Evolutionary conservation across 1,284 basidiomycete species (phyloP).

Genomic region (Papiliotrema nemorosa): DNA sequence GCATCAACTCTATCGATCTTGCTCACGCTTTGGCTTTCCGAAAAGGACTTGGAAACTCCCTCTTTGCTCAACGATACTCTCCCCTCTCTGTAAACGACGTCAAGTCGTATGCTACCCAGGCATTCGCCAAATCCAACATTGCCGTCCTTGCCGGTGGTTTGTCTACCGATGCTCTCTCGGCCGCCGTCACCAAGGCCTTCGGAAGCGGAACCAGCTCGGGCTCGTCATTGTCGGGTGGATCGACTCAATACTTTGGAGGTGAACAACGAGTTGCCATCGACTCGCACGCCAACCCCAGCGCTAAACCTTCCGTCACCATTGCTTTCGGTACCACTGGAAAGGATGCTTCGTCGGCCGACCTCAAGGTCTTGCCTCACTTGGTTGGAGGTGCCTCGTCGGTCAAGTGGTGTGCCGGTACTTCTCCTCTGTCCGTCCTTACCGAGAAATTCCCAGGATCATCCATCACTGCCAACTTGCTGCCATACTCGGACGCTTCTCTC

Average conservation of each 20-base stretch:
- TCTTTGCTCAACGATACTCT: slow-evolving; percentile 71
- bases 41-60: slow-evolving; percentile 77
- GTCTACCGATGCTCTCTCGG: slow-evolving; percentile 63
- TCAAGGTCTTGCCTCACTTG: slow-evolving; percentile 72
- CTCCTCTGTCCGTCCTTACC: slow-evolving; percentile 59
- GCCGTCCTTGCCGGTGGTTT: slow-evolving; percentile 84
- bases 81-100: slow-evolving; percentile 64
- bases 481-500: slow-evolving; percentile 85
- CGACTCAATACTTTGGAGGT: slow-evolving; percentile 73
- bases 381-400: slow-evolving; percentile 67
- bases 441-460: slow-evolving; percentile 49
- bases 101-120: slow-evolving; percentile 65
- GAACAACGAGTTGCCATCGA: slow-evolving; percentile 64
- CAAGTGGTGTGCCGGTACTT: slow-evolving; percentile 77
- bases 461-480: slow-evolving; percentile 69
- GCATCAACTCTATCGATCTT: slow-evolving; percentile 60
- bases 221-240: slow-evolving; percentile 36
- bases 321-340: slow-evolving; percentile 66
- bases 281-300: slow-evolving; percentile 56
- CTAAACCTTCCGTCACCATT: slow-evolving; percentile 69
- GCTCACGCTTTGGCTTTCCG: slow-evolving; percentile 89
- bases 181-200: slow-evolving; percentile 70
- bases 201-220: slow-evolving; percentile 45
- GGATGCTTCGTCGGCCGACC: slow-evolving; percentile 58
- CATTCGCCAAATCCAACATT: slow-evolving; percentile 72